phyloP scores from a whole-genome alignment of 2,329 filamentous ascomycete genomes.

The Botryotinia narcissicola region DNA sequence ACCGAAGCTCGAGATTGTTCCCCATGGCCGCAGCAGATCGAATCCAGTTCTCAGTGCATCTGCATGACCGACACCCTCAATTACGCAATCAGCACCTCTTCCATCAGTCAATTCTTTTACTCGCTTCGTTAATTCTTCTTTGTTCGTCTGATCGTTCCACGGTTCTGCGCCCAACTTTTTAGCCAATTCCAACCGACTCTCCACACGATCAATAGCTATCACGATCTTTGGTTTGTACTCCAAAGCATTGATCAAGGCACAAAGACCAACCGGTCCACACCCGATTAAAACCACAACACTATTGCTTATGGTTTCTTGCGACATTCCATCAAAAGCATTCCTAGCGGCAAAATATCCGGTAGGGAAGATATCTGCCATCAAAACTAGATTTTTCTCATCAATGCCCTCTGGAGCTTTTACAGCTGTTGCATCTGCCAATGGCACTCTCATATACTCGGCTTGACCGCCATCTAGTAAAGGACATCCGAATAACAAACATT shows the following conservation, averaged over 20 bases:
- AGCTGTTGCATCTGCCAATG: conserved; percentile 76
- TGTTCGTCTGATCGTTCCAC: conserved; percentile 71
- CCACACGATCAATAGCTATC: conserved; percentile 76
- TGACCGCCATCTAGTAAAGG: conserved; percentile 71
- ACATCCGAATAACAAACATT: conserved; percentile 69
- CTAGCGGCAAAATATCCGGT: conserved; percentile 80
- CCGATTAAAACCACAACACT: conserved; percentile 77
- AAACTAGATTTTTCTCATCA: conserved; percentile 69
- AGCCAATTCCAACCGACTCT: conserved; percentile 71
- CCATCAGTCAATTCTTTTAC: conserved; percentile 75
- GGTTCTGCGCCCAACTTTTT: conserved; percentile 74
- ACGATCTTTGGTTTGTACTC: conserved; percentile 72
- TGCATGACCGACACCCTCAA: conserved; percentile 73
- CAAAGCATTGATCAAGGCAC: conserved; percentile 75
- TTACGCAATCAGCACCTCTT: conserved; percentile 79
- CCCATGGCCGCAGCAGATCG: conserved; percentile 69
- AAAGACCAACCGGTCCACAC: conserved; percentile 82
- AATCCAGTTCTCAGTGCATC: conserved; percentile 68
- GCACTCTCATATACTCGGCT: conserved; percentile 79
- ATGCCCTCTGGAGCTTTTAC: conserved; percentile 71
- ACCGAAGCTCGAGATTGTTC: conserved; percentile 55
- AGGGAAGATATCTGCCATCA: conserved; percentile 94
- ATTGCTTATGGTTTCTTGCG: conserved; percentile 54
- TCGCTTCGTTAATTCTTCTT: conserved; percentile 60
- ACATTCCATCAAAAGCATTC: conserved; percentile 68